Conservation (phyloP, 352 stramenopile species). For the Phytophthora pluvialis region DNA sequence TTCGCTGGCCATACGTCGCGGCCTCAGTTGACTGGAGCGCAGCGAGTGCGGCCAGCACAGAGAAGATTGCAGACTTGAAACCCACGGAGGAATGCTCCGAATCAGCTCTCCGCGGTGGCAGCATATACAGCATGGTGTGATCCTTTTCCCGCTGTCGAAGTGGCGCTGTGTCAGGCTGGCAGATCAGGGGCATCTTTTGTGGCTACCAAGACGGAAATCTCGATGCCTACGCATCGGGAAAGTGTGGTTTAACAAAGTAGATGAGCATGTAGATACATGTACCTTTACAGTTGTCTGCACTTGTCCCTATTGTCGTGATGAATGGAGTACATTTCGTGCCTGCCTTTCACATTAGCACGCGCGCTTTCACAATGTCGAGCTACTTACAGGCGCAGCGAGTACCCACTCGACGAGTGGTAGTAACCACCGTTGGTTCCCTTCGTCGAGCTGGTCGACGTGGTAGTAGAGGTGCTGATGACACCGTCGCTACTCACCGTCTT, state of each 20-base stretch:
- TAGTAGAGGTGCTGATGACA: conserved; percentile 20
- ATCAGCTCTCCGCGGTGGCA: no score
- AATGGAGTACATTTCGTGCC: conserved; percentile 5
- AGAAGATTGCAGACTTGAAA: conserved; percentile 9
- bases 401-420: conserved; percentile 73
- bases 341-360: conserved; percentile 11
- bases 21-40: conserved; percentile 12
- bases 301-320: conserved; percentile 11
- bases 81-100: neutral
- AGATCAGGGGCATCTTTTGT: no score
- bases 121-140: no score
- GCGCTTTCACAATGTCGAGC: neutral
- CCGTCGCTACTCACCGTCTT: conserved; percentile 28
- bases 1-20: neutral
- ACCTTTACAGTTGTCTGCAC: conserved; percentile 22
- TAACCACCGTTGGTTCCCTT: conserved; percentile 45
- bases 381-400: conserved; percentile 65
- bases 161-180: neutral
- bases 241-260: neutral
- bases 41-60: conserved; percentile 1
- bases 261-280: neutral
- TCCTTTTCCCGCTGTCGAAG: neutral
- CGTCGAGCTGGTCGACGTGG: conserved; percentile 36
- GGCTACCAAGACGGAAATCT: no score
- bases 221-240: no score